Base-by-base conservation (phyloP, 345 rosid species). In the Populus ilicifolia region DNA sequence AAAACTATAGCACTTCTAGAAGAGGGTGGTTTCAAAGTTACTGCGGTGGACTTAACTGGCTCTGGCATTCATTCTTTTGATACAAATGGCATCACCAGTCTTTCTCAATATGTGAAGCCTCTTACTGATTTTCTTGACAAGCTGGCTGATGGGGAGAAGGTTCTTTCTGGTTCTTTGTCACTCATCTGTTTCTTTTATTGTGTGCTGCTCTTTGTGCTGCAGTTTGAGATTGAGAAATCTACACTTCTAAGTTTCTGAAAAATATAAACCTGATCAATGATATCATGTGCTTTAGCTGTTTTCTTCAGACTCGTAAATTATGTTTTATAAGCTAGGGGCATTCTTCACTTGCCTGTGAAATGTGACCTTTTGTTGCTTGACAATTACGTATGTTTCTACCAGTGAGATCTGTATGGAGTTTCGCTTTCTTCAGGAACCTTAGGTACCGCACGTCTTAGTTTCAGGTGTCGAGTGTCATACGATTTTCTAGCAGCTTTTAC, bases 1-100 rank as follows among this genome's bases (percentile, higher is more conserved):
- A 96, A 93, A 86, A 87, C 98, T 69, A 92, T 96, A 54, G 94
- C 99, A 48, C 93, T 90, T 77, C 89, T 96, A 29, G 98, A 96
- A 78, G 99, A 91, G 83, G 87, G 83, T 67, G 98, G 97, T 80
- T 91, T 87, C 85, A 91, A 78, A 88, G 99, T 93, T 71, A 90
- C 97, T 38, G 97, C 99, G 33, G 36, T 96, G 71, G 97, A 96
- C 80, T 88, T 96, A 80, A 87, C 97, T 21, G 99, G 99, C 84
- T 92, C 97, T 3, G 99, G 99, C 76, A 87, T 92, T 81, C 90
- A 91, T 81, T 94, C 94, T 1, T 89, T 75, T 3, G 89, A 92
- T 69, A 81, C 94, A 35, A 90, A 96, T 72, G 84, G 83, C 79
- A 89, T 96, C 36, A 76, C 89, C 5, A 90, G 89, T 85, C 90